Base-by-base conservation (phyloP, 805 yeast genomes). In the Schwanniomyces vanrijiae region DNA sequence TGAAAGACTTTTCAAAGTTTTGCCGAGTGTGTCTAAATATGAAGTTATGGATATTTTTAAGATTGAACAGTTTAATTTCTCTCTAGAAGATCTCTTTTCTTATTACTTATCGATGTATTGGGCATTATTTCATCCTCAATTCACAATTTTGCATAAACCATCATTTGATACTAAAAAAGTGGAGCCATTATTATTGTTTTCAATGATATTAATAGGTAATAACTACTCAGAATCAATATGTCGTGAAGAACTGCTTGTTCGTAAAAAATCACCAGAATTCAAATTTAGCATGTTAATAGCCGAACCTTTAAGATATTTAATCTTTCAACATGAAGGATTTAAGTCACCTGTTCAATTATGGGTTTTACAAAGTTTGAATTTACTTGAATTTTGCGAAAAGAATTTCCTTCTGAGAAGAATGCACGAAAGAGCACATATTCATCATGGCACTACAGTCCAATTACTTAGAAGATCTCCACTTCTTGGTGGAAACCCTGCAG, bases 361-460 rank as follows among this genome's bases (percentile, higher is more conserved):
- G 85, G 80, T 89, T 8, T 73, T 90, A 41, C 96, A 90, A 62
- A 75, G 88, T 54, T 71, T 89, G 51, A 64, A 86, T 46, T 61
- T 90, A 51, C 62, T 90, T n/a, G 96, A 89, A 59, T 82, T 84
- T 67, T 84, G 82, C 59, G 96, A 89, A 61, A 87, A 89, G 66
- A 77, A 85, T 49, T 83, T 86, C 54, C 73, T 89, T 0, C 77
- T 80, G 39, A 69, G 96, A 55, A 68, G 69, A 35, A 64, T 87
- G 55, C 96, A 89, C 61, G 96, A 89, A 65, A 66, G 96, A 41
- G 87, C 89, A 0, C 92, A 86, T 63, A 69, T 90, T 18, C 96
- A 90, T 60, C 96, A 89, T 62, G 96, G 94, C 4, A 86, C 96
- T 0, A 83, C 91, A 0, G 83, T 88, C 35, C 96, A 89, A 63